Base-by-base conservation (phyloP, 441 rosid species). In the Lepidium campestre region DNA sequence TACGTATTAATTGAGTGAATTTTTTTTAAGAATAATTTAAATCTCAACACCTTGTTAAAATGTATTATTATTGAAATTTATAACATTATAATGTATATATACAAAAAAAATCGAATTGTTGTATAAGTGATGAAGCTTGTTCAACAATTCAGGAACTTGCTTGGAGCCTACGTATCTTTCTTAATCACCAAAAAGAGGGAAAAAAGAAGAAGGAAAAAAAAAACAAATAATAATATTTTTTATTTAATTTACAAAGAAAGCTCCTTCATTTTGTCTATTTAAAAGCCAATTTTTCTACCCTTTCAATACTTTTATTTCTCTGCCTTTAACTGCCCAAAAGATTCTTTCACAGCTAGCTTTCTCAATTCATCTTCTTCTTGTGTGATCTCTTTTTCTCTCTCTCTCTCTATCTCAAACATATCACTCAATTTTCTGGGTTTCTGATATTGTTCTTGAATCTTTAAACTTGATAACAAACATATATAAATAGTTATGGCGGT, bases 161-260 rank as follows among this genome's bases (percentile, higher is more conserved):
- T 80, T 88, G 79, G 68, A 42, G 78, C 62, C 78, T 78, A 88
- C 97, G 97, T 79, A 82, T 80, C 90, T 87, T 39, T 54, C 65
- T 14, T 60, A 58, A 73, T 45, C 72, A 44, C 77, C 69, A 67
- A 71, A 55, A 53, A 64, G 20, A 25, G 37, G 20, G 39, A 49
- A 32, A 42, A 44, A 45, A 10, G 36, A 50, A 60, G 35, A 11
- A 23, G 27, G 36, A 10, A 58, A 23, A 29, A 4, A 36, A 27
- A 10, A 66, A 49, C 10, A 25, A 44, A 60, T 8, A 41, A 42
- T 49, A 6, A 10, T 49, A 57, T 56, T 15, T 19, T 55, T 12
- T 18, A 36, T 52, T 41, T 55, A 27, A 50, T 37, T 62, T 80
- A 78, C 85, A 85, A 85, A 83, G 69, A 86, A 88, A 82, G 82